Evolutionary conservation across 108 stramenopile species (phyloP).

Genomic region (Skeletonema grethae): DNA sequence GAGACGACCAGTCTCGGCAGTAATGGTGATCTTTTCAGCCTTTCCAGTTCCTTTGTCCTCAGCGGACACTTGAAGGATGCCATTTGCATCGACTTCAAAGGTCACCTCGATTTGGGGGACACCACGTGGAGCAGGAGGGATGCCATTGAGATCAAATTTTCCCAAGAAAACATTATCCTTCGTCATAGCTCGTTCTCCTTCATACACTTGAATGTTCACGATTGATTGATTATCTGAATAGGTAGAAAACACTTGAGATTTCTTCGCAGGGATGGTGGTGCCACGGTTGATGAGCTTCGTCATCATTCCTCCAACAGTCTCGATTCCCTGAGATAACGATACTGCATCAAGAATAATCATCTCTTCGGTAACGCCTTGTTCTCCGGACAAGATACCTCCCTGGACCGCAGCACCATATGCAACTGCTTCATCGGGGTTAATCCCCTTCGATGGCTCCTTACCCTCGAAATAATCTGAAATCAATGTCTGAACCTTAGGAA

Average conservation of each 20-base stretch:
- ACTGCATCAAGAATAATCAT: constrained; percentile 83
- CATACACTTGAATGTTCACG: constrained; percentile 93
- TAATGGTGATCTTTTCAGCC: constrained; percentile 76
- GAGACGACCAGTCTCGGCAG: constrained; percentile 73
- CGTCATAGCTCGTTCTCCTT: constrained; percentile 96
- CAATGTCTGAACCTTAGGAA: constrained; percentile 66
- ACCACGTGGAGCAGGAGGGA: constrained; percentile 93
- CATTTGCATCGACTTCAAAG: constrained; percentile 93
- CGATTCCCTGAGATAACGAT: constrained; percentile 89
- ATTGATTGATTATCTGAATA: constrained; percentile 94
- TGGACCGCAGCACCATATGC: constrained; percentile 78
- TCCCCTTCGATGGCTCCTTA: constrained; percentile 53
- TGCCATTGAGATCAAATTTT: constrained; percentile 92
- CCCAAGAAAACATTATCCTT: constrained; percentile 82
- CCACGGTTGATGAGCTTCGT: constrained; percentile 93
- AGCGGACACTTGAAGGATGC: constrained; percentile 92
- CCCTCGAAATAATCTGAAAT: constrained; percentile 69
- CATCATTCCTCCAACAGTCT: constrained; percentile 95
- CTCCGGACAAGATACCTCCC: constrained; percentile 66
- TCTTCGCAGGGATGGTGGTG: constrained; percentile 95
- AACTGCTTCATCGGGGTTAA: constrained; percentile 87
- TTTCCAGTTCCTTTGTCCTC: constrained; percentile 89
- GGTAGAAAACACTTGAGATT: constrained; percentile 93
- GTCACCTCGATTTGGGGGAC: constrained; percentile 92
- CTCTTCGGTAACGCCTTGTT: constrained; percentile 86